Evolutionary conservation across 176 grass and related monocot species (phyloP), one percentile per base, ranked within the genome.

Genomic region (Tillandsia fasciculata): DNA sequence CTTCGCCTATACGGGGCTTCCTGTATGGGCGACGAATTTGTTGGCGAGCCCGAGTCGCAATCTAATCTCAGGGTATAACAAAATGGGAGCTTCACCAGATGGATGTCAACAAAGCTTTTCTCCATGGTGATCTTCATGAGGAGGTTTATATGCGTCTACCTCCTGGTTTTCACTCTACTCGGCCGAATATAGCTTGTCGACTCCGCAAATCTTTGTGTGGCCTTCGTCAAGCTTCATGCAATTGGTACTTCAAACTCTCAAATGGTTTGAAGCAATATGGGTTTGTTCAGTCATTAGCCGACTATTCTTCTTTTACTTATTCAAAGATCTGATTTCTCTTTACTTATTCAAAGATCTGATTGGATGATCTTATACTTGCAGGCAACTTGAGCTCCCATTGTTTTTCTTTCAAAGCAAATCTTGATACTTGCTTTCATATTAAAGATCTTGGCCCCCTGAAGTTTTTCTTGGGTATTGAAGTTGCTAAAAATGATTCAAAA

Each of bases 201-300:
- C 17, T 29, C 8, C 8, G 26, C 13, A 10, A 53, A 53, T 0
- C 11, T 53, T 53, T 53, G 13, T 53, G 2, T 27, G 26, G 26
- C 2, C 57, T 63, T 63, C 11, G 2, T 14, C 57, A 63, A 5
- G 57, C 57, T 17, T 63, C 57, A 17, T 7, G n/a, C 2, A 63
- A 22, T 2, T 63, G 57, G 57, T 63, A 63, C n/a, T 63, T 63
- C 57, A 63, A 63, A 22, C 57, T 63, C n/a, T 63, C 57, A 17
- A 1, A 63, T 17, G n/a, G 2, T 17, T 63, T 63, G n/a, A 14
- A 17, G 14, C 52, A 54, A 11, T 54, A 54, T 54, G 52, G 52
- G 14, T 54, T 54, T 15, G 14, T 54, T 1, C 57, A 63, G n/a
- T 63, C 57, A 1, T 17, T 63, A 7, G 57, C 57, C 20, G 57